These are phyloP conservation scores for Neurospora tetrasperma DNA, from an alignment of 495 filamentous ascomycete genomes.

Conservation along the genomic window DNA sequence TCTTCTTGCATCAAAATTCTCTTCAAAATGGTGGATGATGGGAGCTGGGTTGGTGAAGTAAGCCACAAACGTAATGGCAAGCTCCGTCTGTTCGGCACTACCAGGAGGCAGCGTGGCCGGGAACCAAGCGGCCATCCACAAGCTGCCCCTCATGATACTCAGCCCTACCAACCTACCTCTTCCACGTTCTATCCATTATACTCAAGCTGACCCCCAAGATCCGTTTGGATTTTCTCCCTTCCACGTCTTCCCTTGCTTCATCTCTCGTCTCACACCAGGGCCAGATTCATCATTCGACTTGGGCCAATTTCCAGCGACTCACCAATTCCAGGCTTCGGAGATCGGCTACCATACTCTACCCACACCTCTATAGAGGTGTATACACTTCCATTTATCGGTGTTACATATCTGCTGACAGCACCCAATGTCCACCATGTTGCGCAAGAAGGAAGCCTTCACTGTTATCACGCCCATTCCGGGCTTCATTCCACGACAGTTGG, in stretches of 20 bases:
- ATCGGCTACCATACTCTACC: background rate
- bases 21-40: background rate
- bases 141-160: background rate
- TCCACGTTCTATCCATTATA: background rate
- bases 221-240: background rate
- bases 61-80: background rate
- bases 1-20: background rate
- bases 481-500: slow-evolving; percentile 38
- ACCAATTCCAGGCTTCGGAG: background rate
- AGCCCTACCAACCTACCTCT: background rate
- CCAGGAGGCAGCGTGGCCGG: background rate
- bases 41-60: background rate
- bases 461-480: slow-evolving; percentile 38
- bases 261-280: background rate
- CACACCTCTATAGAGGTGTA: background rate
- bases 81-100: background rate
- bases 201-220: slow-evolving; percentile 4
- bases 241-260: background rate
- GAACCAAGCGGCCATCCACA: background rate
- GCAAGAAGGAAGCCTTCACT: slow-evolving; percentile 40
- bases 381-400: background rate
- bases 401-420: background rate
- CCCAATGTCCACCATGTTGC: slow-evolving; percentile 26
- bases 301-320: background rate
- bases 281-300: background rate